Evolutionary conservation across 139 green algal species (phyloP), one percentile per base, ranked within the genome.

Genomic region (Chlamydomonas applanata): DNA sequence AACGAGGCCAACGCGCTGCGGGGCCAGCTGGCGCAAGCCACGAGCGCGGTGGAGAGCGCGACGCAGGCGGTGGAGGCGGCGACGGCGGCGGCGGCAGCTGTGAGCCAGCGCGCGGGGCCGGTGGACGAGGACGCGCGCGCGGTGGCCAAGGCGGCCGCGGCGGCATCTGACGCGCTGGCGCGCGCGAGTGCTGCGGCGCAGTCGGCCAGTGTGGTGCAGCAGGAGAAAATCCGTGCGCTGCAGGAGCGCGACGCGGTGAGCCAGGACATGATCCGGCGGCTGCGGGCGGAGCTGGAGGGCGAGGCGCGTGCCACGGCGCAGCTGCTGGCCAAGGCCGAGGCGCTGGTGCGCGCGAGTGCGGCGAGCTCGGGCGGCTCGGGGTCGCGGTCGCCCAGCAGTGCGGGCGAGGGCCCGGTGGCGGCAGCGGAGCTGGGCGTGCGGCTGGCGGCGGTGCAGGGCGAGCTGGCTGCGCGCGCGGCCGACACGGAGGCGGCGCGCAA

Each of bases 231-330:
- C 59, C 25, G 29, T 4, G 59, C 4, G 27, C 59, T 66, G 20
- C 25, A 66, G 59, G 59, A 66, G n/a, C 25, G 27, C 20, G 59
- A 66, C 27, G 59, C 59, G 4, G 3, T 35, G 25, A 66, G 59
- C 59, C 59, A 66, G 25, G 62, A 30, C 17, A 17, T 69, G 17
- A 69, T 69, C 33, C 16, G 17, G 5, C 11, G 25, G 34, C 62
- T 69, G 62, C 30, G 62, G 62, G 62, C 62, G 4, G 62, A 69
- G 62, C 62, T 69, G 62, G 62, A 29, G 17, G 33, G 9, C 3
- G 62, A 69, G 62, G 62, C 62, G 33, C 62, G 62, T 4, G 62
- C 62, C 33, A 69, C 62, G 2, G 62, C 62, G 4, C 25, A 49
- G 33, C 34, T 69, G 30, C 62, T 69, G 32, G 11, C 32, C 14